Evolutionary conservation across 2,329 filamentous ascomycete species (phyloP).

Genomic region (Alternaria gaisen): DNA sequence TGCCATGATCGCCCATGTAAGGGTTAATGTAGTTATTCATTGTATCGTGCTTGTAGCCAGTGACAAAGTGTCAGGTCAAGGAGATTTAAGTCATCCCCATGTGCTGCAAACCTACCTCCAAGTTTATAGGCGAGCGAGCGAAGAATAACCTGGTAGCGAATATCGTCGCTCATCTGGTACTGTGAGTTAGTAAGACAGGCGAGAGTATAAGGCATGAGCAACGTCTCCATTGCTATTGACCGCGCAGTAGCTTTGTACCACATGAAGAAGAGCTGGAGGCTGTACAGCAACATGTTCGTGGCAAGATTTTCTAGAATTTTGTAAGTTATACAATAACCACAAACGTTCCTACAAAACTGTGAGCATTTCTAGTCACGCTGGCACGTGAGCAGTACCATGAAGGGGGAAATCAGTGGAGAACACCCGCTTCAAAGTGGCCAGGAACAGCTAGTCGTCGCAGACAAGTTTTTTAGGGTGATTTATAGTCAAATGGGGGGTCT

Average conservation of each 20-base stretch:
- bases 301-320: not conserved
- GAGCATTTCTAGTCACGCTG: not conserved
- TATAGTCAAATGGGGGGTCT: not conserved
- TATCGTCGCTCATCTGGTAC: not conserved
- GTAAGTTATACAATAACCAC: not conserved
- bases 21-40: not conserved
- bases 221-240: not conserved
- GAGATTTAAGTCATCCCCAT: not conserved
- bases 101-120: not conserved
- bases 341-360: not conserved
- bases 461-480: not conserved
- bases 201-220: not conserved
- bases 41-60: not conserved
- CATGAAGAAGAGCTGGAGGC: not conserved
- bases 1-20: not conserved
- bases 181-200: not conserved
- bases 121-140: not conserved
- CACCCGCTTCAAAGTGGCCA: not conserved
- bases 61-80: not conserved
- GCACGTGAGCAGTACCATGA: not conserved
- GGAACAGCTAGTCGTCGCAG: not conserved
- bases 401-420: not conserved
- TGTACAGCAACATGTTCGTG: not conserved
- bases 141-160: not conserved
- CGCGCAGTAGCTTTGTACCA: not conserved